Base-by-base conservation (phyloP, 2,329 filamentous ascomycete species). In the Fusarium lateritium region DNA sequence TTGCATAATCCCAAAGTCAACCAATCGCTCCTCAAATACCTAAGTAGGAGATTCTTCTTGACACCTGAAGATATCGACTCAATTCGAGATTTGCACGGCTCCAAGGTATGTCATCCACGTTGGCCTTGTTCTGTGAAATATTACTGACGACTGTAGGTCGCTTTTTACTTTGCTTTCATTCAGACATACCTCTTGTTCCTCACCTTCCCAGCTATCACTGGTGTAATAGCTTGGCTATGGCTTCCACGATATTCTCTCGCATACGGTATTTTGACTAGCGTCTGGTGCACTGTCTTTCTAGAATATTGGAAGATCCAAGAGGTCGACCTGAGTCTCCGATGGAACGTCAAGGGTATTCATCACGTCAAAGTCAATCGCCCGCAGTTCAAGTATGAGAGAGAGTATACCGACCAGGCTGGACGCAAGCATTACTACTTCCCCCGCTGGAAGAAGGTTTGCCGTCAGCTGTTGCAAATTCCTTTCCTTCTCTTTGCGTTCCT, bases 101-200 rank as follows among this genome's bases (percentile, higher is more conserved):
- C 89, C 64, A 89, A 90, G 79, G 77, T 78, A 46, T 19, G 15
- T 2, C 10, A 6, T 11, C n/a, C 5, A 13, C 10, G 7, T 15
- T 22, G 11, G 9, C 11, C 0, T 8, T 8, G 2, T 9, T 0
- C 0, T 2, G 3, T 2, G 1, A 7, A 15, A 1, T 1, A 1
- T 28, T 3, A 5, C 36, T 52, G 0, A 57, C 7, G 6, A 0
- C 1, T 0, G 0, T 15, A 89, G 85, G 88, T 93, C 54, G 92
- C 91, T 5, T 94, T 92, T 74, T 94, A 94, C 79, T 94, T 93
- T 76, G 91, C 91, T n/a, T 94, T 94, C 71, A 91, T 92, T 24
- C 92, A 94, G 73, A 88, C 87, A 15, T 94, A 94, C 76, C 90
- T 92, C 61, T 81, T 86, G 36, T 93, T 94, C 73, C 82, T 94